Conservation (phyloP, 441 rosid genomes). For the Melastoma candidum region DNA sequence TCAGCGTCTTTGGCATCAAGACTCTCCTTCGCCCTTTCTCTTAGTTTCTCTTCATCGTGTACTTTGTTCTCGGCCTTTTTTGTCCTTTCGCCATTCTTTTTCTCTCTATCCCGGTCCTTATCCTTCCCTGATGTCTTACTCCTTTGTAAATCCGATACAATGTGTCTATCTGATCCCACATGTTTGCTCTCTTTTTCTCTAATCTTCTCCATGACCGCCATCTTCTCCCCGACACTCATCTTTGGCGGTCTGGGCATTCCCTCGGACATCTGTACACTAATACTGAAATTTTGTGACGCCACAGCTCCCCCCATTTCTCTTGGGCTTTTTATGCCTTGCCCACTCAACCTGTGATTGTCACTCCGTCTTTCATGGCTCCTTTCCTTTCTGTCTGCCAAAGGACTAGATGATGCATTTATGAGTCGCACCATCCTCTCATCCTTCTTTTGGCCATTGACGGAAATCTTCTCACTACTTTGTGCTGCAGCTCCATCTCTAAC, state of each 20-base stretch:
- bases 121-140: conserved; percentile 13
- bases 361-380: conserved; percentile 7
- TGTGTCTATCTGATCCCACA: conserved; percentile 22
- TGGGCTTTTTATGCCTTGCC: conserved; percentile 1
- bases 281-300: conserved; percentile 16
- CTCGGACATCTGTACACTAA: conserved; percentile 2
- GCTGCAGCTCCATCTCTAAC: conserved; percentile 7
- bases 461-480: conserved; percentile 3
- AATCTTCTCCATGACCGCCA: conserved; percentile 23
- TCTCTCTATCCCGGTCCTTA: conserved; percentile 8
- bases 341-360: conserved; percentile 4
- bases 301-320: conserved; percentile 3
- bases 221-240: conserved; percentile 9
- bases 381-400: conserved; percentile 10
- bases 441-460: conserved; percentile 7
- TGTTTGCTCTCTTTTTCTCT: conserved; percentile 23
- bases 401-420: conserved; percentile 6
- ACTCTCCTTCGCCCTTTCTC: conserved; percentile 22
- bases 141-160: conserved; percentile 10
- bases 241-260: conserved; percentile 3
- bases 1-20: conserved; percentile 12
- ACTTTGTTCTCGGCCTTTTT: conserved; percentile 22
- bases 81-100: conserved; percentile 20
- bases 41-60: conserved; percentile 24
- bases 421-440: conserved; percentile 5